Conservation (phyloP, 176 grass and related monocot genomes). For the Typha latifolia region DNA sequence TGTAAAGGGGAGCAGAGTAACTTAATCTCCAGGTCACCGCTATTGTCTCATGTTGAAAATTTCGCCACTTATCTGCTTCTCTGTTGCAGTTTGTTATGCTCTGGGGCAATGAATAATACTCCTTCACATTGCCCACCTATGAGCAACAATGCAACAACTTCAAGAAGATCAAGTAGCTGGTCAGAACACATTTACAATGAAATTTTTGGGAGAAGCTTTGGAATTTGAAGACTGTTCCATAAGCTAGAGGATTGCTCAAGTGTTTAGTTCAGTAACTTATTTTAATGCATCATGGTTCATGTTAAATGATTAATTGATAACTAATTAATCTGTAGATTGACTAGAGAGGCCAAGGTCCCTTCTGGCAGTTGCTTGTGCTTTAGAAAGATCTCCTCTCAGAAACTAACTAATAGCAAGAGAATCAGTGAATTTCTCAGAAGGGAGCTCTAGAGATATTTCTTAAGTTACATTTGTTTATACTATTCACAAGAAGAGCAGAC, state of each 20-base stretch:
- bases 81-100: neutral
- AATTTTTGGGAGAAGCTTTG: neutral
- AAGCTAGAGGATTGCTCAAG: neutral
- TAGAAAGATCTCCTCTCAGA: neutral
- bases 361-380: neutral
- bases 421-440: neutral
- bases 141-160: no score
- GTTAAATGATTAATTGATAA: neutral
- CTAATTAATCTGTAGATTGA: neutral
- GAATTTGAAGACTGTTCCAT: neutral
- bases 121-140: no score
- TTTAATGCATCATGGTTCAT: neutral
- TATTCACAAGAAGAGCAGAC: no score
- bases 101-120: no score
- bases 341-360: neutral
- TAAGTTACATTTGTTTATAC: no score
- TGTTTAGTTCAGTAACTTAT: neutral
- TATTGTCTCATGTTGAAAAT: neutral
- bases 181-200: neutral
- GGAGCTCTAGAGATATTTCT: neutral
- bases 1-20: slow-evolving; percentile 1
- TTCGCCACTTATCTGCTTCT: neutral
- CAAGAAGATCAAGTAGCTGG: neutral
- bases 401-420: neutral
- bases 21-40: neutral